These are phyloP conservation scores for Solanum hybrid DNA, from an alignment of 305 asterid species.

Conservation along the genomic window DNA sequence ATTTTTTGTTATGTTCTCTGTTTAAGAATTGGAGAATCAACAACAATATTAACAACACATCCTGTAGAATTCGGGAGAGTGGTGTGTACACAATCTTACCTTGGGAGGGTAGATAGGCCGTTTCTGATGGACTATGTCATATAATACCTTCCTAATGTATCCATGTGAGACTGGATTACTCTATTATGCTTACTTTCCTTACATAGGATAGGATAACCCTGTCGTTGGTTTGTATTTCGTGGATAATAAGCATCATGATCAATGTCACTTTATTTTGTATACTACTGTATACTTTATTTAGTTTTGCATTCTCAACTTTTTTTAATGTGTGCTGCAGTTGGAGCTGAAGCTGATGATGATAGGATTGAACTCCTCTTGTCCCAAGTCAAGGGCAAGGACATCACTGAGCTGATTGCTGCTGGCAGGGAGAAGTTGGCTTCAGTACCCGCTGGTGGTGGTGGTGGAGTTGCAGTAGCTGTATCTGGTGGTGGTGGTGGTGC, in stretches of 20 bases:
- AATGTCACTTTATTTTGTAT: neutral
- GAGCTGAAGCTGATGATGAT: constrained; percentile 30
- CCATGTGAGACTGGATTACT: neutral
- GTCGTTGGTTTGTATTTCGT: neutral
- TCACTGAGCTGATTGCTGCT: constrained; percentile 28
- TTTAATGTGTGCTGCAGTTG: constrained; percentile 14
- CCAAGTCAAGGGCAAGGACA: constrained; percentile 28
- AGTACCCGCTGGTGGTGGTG: constrained; percentile 32
- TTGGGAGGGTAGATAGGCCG: neutral
- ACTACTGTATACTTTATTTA: neutral
- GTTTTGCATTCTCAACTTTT: neutral
- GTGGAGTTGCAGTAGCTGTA: constrained; percentile 19
- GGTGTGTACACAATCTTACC: neutral
- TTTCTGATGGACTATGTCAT: neutral
- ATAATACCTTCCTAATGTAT: neutral
- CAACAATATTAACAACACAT: neutral
- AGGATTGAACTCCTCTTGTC: constrained; percentile 20
- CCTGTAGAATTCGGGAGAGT: neutral
- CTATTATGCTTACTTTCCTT: neutral
- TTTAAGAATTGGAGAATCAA: neutral
- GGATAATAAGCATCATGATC: neutral
- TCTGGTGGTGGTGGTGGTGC: constrained; percentile 19
- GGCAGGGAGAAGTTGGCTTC: constrained; percentile 39
- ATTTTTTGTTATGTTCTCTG: neutral
- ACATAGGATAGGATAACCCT: neutral